Evolutionary conservation across 352 stramenopile species (phyloP).

Genomic region (Peronospora destructor): DNA sequence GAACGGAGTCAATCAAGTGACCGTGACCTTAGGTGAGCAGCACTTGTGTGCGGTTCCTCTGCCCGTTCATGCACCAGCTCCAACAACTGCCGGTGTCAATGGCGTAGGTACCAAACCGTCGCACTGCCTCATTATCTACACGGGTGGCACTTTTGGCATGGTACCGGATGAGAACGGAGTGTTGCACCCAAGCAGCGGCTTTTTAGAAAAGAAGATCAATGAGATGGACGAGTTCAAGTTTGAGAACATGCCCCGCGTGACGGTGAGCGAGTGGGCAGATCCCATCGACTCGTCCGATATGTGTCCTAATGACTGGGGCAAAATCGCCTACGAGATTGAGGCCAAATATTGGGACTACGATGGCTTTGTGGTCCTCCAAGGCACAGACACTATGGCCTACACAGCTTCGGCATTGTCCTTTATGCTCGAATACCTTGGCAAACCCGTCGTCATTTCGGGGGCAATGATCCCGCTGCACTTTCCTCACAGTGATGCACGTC

Average conservation of each 20-base stretch:
- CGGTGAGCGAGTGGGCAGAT: conserved; percentile 64
- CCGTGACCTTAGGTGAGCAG: conserved; percentile 22
- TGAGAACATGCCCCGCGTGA: conserved; percentile 73
- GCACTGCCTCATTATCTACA: conserved; percentile 86
- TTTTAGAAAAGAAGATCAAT: conserved; percentile 81
- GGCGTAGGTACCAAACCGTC: conserved; percentile 27
- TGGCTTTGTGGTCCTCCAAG: conserved; percentile 95
- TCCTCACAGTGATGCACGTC: conserved; percentile 93
- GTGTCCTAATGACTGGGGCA: conserved; percentile 86
- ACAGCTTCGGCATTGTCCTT: conserved; percentile 91
- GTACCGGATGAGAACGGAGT: conserved; percentile 62
- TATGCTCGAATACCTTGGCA: conserved; percentile 96
- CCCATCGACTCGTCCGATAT: conserved; percentile 90
- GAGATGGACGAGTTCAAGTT: conserved; percentile 86
- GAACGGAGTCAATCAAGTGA: conserved; percentile 28
- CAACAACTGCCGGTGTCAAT: conserved; percentile 14
- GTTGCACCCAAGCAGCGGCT: conserved; percentile 80
- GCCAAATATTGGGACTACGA: conserved; percentile 93
- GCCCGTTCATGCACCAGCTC: conserved; percentile 18
- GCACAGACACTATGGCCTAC: conserved; percentile 98
- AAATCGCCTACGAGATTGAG: conserved; percentile 91
- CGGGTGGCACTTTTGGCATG: conserved; percentile 90
- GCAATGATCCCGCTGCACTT: conserved; percentile 94
- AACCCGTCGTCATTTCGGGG: conserved; percentile 93
- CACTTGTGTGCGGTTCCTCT: conserved; percentile 25